Evolutionary conservation across 2,329 filamentous ascomycete species (phyloP), one percentile per base, ranked within the genome.

Genomic region (Biscogniauxia sp.): DNA sequence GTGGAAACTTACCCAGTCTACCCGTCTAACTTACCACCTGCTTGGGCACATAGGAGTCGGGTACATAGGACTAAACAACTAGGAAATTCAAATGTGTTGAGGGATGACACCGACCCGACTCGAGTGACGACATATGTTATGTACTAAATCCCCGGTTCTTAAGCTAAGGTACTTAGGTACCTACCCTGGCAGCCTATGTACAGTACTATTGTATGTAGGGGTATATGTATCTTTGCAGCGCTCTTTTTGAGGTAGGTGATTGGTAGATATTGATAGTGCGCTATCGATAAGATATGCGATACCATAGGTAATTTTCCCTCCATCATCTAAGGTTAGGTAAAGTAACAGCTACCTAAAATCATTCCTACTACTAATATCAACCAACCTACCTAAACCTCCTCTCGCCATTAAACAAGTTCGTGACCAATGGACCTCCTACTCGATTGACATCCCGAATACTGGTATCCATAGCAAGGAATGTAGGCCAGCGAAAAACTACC

Each of bases 361-460:
- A 5, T 5, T 23, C 23, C 23, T 23, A 5, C 23, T 23, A 23
- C 2, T 9, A 32, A 32, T 13, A 7, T 32, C 28, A 4, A 32
- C 28, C 28, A 7, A 32, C 23, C 23, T 17, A 51, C 32, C 32
- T 37, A 11, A 37, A 9, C 32, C 13, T 37, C 13, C 32, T 2
- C 32, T 37, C 32, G 11, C 37, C 37, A n/a, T n/a, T 2, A n/a
- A 45, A n/a, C 7, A 6, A 45, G 4, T 17, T 45, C 37, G 37
- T 11, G 37, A n/a, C 37, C 17, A 45, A 45, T 45, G 37, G 1
- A 51, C 5, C 23, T 23, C 17, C 17, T 19, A 51, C 49, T 20
- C 49, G 49, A n/a, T 15, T 8, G 17, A 51, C 2, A 11, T 51
- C 56, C 52, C 56, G 32, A 59, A 56, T 53, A 59, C 56, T 55